These are phyloP conservation scores for Cyclostephanos tholiformis DNA, from an alignment of 108 stramenopile genomes.

Conservation along the genomic window DNA sequence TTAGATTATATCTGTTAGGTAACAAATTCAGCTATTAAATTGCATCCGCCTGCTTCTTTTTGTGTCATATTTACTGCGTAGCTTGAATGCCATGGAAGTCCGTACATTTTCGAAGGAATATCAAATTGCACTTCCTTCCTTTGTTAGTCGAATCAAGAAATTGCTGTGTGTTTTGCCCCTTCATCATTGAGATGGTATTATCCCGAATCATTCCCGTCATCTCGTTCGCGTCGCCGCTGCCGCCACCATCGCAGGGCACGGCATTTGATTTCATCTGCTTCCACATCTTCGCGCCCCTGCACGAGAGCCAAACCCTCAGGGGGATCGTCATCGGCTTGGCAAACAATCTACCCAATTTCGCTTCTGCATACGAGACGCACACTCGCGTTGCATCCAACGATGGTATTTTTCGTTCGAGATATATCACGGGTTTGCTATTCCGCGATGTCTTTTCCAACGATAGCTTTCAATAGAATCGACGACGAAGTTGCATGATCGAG, in stretches of 20 bases:
- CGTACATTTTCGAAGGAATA: background rate
- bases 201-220: background rate
- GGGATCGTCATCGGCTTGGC: constrained; percentile 51
- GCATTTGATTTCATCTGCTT: constrained; percentile 14
- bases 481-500: background rate
- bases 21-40: no score
- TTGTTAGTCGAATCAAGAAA: background rate
- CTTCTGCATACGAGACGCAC: constrained; percentile 46
- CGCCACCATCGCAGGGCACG: background rate
- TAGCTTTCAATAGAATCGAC: background rate
- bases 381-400: constrained; percentile 43
- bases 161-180: background rate
- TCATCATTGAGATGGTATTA: background rate
- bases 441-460: constrained; percentile 31
- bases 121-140: background rate
- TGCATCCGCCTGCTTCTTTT: background rate
- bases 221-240: background rate
- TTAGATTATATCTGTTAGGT: no score
- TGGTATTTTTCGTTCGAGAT: constrained; percentile 35
- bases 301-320: constrained; percentile 49
- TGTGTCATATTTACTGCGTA: background rate
- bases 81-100: background rate
- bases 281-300: constrained; percentile 38
- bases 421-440: constrained; percentile 36
- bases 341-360: constrained; percentile 47